phyloP scores from a whole-genome alignment of 139 green algal species.

The Coccomyxa sp. region DNA sequence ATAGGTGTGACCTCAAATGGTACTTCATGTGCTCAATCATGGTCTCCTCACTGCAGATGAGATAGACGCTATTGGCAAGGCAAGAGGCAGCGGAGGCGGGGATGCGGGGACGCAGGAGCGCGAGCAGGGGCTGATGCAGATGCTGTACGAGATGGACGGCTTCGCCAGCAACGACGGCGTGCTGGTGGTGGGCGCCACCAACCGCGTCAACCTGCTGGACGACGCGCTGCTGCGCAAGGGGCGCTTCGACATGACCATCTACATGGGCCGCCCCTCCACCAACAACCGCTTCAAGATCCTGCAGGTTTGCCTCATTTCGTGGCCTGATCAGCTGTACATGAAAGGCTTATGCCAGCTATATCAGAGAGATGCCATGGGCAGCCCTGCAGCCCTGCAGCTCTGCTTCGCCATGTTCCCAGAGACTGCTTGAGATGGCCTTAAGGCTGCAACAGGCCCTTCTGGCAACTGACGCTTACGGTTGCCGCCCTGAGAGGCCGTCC shows the following conservation, averaged over 20 bases:
- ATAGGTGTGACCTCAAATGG: no score
- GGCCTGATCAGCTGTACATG: neutral
- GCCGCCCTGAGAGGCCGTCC: no score
- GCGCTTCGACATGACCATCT: slow-evolving; percentile 68
- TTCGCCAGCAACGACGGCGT: slow-evolving; percentile 37
- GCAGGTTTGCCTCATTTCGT: slow-evolving; percentile 11
- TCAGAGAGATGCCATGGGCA: no score
- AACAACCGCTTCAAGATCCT: slow-evolving; percentile 58
- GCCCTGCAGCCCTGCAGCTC: no score
- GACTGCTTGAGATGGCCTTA: no score
- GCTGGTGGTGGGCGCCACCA: slow-evolving; percentile 72
- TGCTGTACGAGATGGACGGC: slow-evolving; percentile 74
- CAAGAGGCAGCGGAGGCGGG: slow-evolving; percentile 21
- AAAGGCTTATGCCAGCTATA: neutral
- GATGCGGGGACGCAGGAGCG: slow-evolving; percentile 60
- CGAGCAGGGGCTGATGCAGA: slow-evolving; percentile 70
- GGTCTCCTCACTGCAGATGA: slow-evolving; percentile 73
- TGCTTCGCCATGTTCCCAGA: no score
- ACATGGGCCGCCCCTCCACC: slow-evolving; percentile 59
- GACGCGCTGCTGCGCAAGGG: slow-evolving; percentile 66
- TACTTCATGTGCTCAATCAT: no score
- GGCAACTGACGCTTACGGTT: no score
- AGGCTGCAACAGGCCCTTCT: no score
- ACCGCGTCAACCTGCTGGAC: slow-evolving; percentile 60
- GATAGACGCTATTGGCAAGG: slow-evolving; percentile 96